phyloP scores from a whole-genome alignment of 208 protist genomes.

The Trypanosoma avium region DNA sequence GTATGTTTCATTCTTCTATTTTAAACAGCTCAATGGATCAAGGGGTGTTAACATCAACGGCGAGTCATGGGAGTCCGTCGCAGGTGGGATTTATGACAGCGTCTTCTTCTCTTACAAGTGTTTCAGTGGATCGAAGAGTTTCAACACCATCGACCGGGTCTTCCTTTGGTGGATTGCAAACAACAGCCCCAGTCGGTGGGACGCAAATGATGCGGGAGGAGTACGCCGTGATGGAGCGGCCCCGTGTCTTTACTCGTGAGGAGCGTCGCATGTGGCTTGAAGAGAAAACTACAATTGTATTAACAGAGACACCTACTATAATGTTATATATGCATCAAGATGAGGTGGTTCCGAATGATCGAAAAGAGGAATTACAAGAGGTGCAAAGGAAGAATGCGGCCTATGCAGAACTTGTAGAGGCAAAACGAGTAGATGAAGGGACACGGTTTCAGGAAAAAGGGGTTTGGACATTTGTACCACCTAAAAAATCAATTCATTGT shows the following conservation, averaged over 20 bases:
- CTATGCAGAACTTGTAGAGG: constrained; percentile 51
- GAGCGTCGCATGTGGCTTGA: constrained; percentile 59
- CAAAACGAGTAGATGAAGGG: constrained; percentile 65
- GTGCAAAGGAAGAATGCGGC: constrained; percentile 53
- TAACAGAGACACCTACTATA: constrained; percentile 85
- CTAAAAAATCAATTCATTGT: constrained; percentile 84
- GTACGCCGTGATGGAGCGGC: constrained; percentile 2
- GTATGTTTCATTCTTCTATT: constrained; percentile 72
- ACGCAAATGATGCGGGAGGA: constrained; percentile 45
- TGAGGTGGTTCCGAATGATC: constrained; percentile 75
- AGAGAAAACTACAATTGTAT: constrained; percentile 57
- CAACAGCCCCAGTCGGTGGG: too few relatives aligned
- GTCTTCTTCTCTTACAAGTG: constrained; percentile 23
- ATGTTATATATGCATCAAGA: constrained; percentile 87
- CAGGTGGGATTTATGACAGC: constrained; percentile 14
- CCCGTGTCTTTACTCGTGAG: constrained; percentile 31
- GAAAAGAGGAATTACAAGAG: constrained; percentile 36
- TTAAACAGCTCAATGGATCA: constrained; percentile 33
- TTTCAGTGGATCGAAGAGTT: constrained; percentile 14
- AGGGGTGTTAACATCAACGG: not conserved
- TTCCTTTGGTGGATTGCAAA: too few relatives aligned
- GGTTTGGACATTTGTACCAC: constrained; percentile 74
- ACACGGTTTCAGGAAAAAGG: constrained; percentile 80
- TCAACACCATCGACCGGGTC: not conserved
- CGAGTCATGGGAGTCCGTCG: not conserved